Base-by-base conservation (phyloP, 371 early-diverging fungal genomes). In the Rhizopus microsporus region DNA sequence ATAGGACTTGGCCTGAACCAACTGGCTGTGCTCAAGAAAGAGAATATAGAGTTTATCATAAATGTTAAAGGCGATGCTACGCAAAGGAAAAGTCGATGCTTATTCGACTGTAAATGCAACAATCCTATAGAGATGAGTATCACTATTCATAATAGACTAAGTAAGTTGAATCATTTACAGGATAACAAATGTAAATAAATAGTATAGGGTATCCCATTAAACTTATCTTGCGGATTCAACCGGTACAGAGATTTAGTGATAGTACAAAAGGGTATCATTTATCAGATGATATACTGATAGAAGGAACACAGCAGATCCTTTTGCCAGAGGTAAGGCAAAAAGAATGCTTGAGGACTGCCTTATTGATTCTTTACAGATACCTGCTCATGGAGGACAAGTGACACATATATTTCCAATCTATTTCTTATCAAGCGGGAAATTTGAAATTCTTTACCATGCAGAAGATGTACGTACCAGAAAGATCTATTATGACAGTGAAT, bases 391-490 rank as follows among this genome's bases (percentile, higher is more conserved):
- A 57, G 63, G 59, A 8, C 30, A 45, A n/a, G 46, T 46, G 8
- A 34, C 54, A 2, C 56, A 66, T 34, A 42, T 54, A 9, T 42
- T 87, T 16, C 84, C 87, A 0, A 67, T 85, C 12, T 85, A 81
- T 62, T 87, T 87, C 60, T 63, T 84, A 56, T 82, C 85, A 43
- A 71, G 83, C 15, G 87, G 87, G 13, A 78, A 78, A 51, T 87
- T 77, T 65, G 81, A 84, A 63, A 68, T 87, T 29, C 65, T 85
- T 3, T 85, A 84, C 63, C 85, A 87, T 63, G 83, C 78, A n/a
- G 85, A 87, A 60, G 85, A 87, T 66, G 80, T 87, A 16, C 74
- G 77, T 45, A 74, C 80, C 13, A 72, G 83, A n/a, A 57, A 77
- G 7, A 72, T 81, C 7, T 80, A 82, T 55, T 84, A 82, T 68